Evolutionary conservation across 192 early-diverging fungal species (phyloP), one percentile per base, ranked within the genome.

Genomic region (Cetraspora pellucida): DNA sequence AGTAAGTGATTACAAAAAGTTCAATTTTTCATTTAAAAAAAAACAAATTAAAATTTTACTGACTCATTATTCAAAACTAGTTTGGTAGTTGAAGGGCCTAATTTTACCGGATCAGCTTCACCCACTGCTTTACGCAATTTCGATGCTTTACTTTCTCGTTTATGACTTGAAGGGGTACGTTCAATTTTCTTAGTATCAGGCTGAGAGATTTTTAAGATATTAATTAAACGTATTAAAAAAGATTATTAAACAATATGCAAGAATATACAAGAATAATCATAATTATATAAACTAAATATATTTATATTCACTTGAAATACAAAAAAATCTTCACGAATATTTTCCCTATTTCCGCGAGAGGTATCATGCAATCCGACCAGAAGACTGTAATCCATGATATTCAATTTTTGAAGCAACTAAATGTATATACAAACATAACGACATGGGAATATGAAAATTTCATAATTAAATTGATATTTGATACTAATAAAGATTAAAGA

Each of bases 331-430:
- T 99, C 95, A 77, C 96, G 92, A 73, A 96, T 94, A 77, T 94
- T 94, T 75, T 95, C 91, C 28, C 84, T 86, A 83, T 98, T 97
- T 44, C 95, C 96, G 37, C 90, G 87, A 21, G 88, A 84, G 44
- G 93, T 84, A 74, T 97, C 94, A 79, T 98, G 96, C 44, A 95
- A 87, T 9, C 98, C 98, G 71, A 99, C 81, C 21, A 99, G 83
- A 67, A 99, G 87, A 72, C 95, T 97, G 83, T 99, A 99, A 83
- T 99, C 98, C 98, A 99, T 99, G 65, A 99, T 98, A 69, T 95
- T 91, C 31, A 93, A 85, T 49, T 87, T 85, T 43, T 86, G 83
- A 65, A 92, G 81, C 58, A 99, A 82, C 81, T 76, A 55, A 64
- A 66, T 84, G 46, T 37, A 23, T 13, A 30, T 9, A 63, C 45